Evolutionary conservation across 441 rosid genomes (phyloP), one percentile per base, ranked within the genome.

Genomic region (Omphalea diandra): DNA sequence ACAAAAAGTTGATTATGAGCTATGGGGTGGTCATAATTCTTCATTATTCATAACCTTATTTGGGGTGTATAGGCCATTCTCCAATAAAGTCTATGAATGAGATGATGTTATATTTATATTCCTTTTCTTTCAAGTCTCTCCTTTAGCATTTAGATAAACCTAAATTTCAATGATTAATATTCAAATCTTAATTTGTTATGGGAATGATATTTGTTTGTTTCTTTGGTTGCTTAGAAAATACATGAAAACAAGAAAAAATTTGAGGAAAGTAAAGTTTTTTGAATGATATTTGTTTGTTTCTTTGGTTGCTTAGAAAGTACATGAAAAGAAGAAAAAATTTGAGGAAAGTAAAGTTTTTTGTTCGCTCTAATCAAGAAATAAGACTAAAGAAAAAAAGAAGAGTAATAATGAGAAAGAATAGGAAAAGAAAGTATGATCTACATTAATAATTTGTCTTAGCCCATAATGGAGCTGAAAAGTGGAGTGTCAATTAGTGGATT

Each of bases 91-190:
- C 41, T 62, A 26, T 35, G 36, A 32, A 44, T 2, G 12, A 32
- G 63, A 56, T 26, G 10, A 43, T 12, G 2, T 24, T 71, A 38
- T 35, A 3, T 33, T 53, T 33, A 18, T 4, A 32, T 69, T 27
- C 73, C 58, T 58, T 58, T 55, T 66, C 29, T 40, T 32, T 59
- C n/a, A n/a, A n/a, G n/a, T n/a, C n/a, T n/a, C n/a, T n/a, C n/a
- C n/a, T n/a, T n/a, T n/a, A n/a, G n/a, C n/a, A n/a, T n/a, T n/a
- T n/a, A n/a, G n/a, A n/a, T n/a, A n/a, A 70, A 5, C 57, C 60
- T 10, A 70, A 73, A 67, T 27, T 60, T 67, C 75, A 77, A 80
- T 79, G 69, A 74, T 80, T 72, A 70, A 40, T 35, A 58, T 68
- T 65, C 56, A 58, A 68, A 72, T 44, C 32, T n/a, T 41, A 55